phyloP scores from a whole-genome alignment of 176 grass and related monocot genomes.

The Oryza meridionalis region DNA sequence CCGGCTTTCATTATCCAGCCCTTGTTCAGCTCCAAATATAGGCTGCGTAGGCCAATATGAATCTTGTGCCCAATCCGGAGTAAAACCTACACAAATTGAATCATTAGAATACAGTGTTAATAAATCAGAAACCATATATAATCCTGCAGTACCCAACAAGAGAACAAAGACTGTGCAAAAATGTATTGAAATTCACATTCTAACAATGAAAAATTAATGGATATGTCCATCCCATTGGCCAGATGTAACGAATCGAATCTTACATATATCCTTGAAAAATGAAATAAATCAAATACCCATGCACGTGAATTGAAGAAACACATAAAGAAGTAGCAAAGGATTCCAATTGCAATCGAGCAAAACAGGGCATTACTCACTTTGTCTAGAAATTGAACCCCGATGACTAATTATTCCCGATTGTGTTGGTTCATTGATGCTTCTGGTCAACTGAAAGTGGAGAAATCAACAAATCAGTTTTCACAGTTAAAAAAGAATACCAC shows the following conservation, averaged over 20 bases:
- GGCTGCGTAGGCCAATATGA: slow-evolving; percentile 54
- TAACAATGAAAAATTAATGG: background rate
- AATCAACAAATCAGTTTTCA: slow-evolving; percentile 16
- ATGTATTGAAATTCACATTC: slow-evolving; percentile 23
- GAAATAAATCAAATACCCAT: background rate
- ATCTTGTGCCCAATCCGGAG: slow-evolving; percentile 62
- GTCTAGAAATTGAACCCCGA: slow-evolving; percentile 58
- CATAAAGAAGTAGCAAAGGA: slow-evolving; percentile 35
- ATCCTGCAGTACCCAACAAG: slow-evolving; percentile 15
- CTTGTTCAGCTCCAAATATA: slow-evolving; percentile 54
- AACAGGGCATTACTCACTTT: slow-evolving; percentile 51
- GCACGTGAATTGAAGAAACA: slow-evolving; percentile 9
- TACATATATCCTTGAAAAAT: slow-evolving; percentile 26
- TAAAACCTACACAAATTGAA: slow-evolving; percentile 49
- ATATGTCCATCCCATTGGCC: background rate
- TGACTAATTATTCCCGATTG: slow-evolving; percentile 44
- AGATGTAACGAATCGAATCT: background rate
- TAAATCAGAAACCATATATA: slow-evolving; percentile 3
- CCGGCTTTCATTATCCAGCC: slow-evolving; percentile 48
- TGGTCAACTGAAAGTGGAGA: slow-evolving; percentile 54
- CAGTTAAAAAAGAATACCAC: background rate
- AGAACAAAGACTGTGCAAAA: slow-evolving; percentile 14
- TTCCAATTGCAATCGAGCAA: slow-evolving; percentile 23
- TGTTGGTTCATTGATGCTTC: slow-evolving; percentile 51
- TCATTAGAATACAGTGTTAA: slow-evolving; percentile 35